Base-by-base conservation (phyloP, 352 stramenopile genomes). In the Phytophthora melonis region DNA sequence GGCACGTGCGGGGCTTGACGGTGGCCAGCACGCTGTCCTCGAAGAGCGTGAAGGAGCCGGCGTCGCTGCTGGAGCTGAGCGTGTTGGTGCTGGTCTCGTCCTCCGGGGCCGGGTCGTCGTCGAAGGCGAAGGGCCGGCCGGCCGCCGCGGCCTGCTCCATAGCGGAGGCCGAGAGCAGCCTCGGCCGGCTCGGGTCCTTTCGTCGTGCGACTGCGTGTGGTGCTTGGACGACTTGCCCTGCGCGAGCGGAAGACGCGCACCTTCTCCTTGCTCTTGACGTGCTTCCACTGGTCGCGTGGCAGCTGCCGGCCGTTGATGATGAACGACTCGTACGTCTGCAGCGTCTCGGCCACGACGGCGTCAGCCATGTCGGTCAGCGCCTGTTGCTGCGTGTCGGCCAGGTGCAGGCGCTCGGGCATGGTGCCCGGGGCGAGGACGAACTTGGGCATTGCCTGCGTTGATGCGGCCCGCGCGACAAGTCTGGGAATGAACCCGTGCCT, bases 311-410 rank as follows among this genome's bases (percentile, higher is more conserved):
- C 64, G 58, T 59, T 71, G 19, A 61, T 52, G 52, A 81, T 77
- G 75, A 86, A 90, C n/a, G 65, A 68, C 43, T 87, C 84, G 66
- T 86, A 84, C 8, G 78, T 76, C 11, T 85, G 75, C 61, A 91
- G 72, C 25, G 82, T 87, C 53, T 87, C 84, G 60, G 80, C 80
- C 55, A 90, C 73, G 68, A 91, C 78, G 45, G 71, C 71, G 52
- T 90, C 82, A 5, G 82, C 75, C 63, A 82, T 72, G 62, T 86
- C 75, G 39, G 76, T 72, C 45, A 91, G 70, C 45, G 61, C 68
- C 19, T 80, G 68, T 57, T 90, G 75, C 39, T 84, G 64, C 14
- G 62, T 57, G 30, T 59, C 55, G 52, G 70, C 64, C 32, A 73
- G 18, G 18, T 68, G 68, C 16, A 75, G 56, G 27, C 63, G 63